Percentiles rank a stretch among this genome's conserved stretches.
Evolutionary conservation across 257 asterid genomes (phyloP).

Genomic region (Dorcoceras hygrometricum): DNA sequence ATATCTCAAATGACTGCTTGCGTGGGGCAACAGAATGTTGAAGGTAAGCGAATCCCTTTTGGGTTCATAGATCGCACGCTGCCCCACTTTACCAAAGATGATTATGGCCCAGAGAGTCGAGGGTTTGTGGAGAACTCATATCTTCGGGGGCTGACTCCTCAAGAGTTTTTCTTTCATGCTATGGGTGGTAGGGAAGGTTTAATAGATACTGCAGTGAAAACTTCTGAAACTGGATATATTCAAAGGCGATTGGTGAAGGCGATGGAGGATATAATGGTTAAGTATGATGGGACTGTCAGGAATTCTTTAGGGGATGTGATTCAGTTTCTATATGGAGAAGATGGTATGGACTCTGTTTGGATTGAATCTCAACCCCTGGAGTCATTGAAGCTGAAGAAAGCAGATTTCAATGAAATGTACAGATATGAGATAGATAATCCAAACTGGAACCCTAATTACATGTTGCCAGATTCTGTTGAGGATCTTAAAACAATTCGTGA

Average conservation of each 20-base stretch:
- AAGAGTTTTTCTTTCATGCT: conserved; percentile 98
- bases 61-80: conserved; percentile 89
- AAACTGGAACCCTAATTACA: conserved; percentile 86
- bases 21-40: conserved; percentile 99
- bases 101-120: conserved; percentile 98
- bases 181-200: conserved; percentile 99
- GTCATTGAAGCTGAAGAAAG: conserved; percentile 77
- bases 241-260: conserved; percentile 98
- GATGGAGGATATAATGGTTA: conserved; percentile 99
- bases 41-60: conserved; percentile 97
- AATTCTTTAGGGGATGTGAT: conserved; percentile 97
- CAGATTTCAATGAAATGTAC: conserved; percentile 63
- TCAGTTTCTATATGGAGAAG: conserved; percentile 98
- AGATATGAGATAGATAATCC: conserved; percentile 80
- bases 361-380: conserved; percentile 92
- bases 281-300: conserved; percentile 97
- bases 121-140: conserved; percentile 99
- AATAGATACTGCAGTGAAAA: conserved; percentile 97
- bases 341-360: conserved; percentile 99
- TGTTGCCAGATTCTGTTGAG: conserved; percentile 84
- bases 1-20: conserved; percentile 99
- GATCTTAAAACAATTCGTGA: conserved; percentile 86
- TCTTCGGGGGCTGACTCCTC: conserved; percentile 94
- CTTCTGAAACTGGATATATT: conserved; percentile 98
- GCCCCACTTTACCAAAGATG: conserved; percentile 93